phyloP scores from a whole-genome alignment of 1,284 basidiomycete genomes.

The Austroboletus rostrupii region DNA sequence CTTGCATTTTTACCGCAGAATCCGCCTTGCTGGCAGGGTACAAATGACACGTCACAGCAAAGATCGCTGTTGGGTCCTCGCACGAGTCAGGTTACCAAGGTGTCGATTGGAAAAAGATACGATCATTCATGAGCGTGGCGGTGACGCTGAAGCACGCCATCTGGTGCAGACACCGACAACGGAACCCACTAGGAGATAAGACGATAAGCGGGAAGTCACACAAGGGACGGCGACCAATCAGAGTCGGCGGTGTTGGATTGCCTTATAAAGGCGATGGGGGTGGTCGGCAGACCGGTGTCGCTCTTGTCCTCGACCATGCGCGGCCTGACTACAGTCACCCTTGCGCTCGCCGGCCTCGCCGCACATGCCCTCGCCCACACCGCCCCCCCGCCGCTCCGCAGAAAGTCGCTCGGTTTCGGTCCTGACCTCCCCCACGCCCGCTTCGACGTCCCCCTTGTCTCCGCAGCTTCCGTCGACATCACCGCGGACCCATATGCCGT shows the following conservation, averaged over 20 bases:
- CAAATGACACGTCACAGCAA: too few species aligned
- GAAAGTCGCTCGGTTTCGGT: slow-evolving; percentile 82
- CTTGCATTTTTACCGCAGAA: too few species aligned
- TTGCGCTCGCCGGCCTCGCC: slow-evolving; percentile 37
- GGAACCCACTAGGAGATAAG: too few species aligned
- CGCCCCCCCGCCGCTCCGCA: slow-evolving; percentile 12
- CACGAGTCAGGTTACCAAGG: too few species aligned
- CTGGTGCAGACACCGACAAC: too few species aligned
- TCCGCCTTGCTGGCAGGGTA: too few species aligned
- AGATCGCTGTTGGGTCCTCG: too few species aligned
- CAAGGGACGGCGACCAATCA: too few species aligned
- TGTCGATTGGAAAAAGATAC: too few species aligned
- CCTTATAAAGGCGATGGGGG: slow-evolving; percentile 13
- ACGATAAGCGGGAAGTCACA: too few species aligned
- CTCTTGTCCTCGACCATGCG: slow-evolving; percentile 26
- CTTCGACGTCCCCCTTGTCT: slow-evolving; percentile 46
- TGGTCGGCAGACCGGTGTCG: not conserved
- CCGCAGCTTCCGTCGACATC: slow-evolving; percentile 33
- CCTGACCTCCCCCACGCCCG: slow-evolving; percentile 69
- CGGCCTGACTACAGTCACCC: slow-evolving; percentile 29
- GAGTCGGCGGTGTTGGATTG: slow-evolving; percentile 17
- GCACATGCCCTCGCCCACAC: slow-evolving; percentile 30
- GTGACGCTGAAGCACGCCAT: too few species aligned
- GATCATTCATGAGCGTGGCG: too few species aligned
- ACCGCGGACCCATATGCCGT: slow-evolving; percentile 52